phyloP scores from a whole-genome alignment of 192 early-diverging fungal species.

The Backusella circina region DNA sequence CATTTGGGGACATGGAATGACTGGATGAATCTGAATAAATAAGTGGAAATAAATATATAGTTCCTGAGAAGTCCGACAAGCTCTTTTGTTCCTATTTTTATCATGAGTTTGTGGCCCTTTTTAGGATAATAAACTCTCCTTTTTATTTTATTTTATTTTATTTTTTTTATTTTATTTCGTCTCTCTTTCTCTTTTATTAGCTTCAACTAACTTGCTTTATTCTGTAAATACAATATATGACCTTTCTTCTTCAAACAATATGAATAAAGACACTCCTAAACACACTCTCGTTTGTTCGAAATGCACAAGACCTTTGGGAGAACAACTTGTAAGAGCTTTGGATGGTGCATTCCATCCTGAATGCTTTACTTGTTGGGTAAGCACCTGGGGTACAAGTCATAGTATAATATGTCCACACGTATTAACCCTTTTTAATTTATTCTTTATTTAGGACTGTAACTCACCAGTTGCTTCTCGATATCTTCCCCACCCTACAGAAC shows the following conservation, averaged over 20 bases:
- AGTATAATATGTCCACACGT: conserved; percentile 33
- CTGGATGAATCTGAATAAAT: not conserved
- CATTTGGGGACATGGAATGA: not conserved
- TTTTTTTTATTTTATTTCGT: not conserved
- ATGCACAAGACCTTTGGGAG: conserved; percentile 71
- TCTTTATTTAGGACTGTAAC: conserved; percentile 61
- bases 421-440: conserved; percentile 23
- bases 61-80: not conserved
- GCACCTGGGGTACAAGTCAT: conserved; percentile 3
- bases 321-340: conserved; percentile 89
- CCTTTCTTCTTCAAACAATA: not conserved
- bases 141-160: conserved; percentile 3
- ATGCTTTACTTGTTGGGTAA: conserved; percentile 94
- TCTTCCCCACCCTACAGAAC: conserved; percentile 63
- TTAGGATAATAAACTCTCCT: not conserved
- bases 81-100: conserved; percentile 1
- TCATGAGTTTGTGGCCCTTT: not conserved
- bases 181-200: not conserved
- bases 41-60: not conserved
- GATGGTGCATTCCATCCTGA: conserved; percentile 87
- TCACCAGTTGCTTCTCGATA: conserved; percentile 81
- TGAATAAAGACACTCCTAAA: conserved; percentile 4
- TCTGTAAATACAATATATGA: not conserved
- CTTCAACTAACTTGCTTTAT: not conserved
- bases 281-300: conserved; percentile 17